Conservation (phyloP, 2,329 filamentous ascomycete species). For the Ilyonectria sp. region DNA sequence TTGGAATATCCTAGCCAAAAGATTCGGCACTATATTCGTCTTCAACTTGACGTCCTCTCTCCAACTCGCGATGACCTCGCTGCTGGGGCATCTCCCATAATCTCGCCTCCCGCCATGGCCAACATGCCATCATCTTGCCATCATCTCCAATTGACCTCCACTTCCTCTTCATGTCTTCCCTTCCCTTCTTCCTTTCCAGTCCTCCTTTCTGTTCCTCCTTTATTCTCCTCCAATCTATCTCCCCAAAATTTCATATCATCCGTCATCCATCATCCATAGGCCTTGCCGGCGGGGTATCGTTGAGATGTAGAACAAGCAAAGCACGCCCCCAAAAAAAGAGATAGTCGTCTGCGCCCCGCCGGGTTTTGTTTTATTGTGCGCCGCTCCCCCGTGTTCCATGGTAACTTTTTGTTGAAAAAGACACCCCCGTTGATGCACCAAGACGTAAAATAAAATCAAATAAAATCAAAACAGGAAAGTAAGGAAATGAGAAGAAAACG, state of each 20-base stretch:
- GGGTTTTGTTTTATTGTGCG: conserved; percentile 43
- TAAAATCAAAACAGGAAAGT: conserved; percentile 32
- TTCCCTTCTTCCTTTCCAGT: conserved; percentile 11
- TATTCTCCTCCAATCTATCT: conserved; percentile 22
- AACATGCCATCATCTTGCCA: conserved; percentile 9
- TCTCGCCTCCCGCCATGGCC: conserved; percentile 6
- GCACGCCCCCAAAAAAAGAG: conserved; percentile 49
- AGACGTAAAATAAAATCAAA: conserved; percentile 29
- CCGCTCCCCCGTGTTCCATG: conserved; percentile 50
- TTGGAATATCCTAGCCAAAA: conserved; percentile 27
- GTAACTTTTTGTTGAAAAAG: conserved; percentile 62
- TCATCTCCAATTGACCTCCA: conserved; percentile 8
- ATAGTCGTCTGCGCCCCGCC: conserved; percentile 50
- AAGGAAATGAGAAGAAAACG: conserved; percentile 27
- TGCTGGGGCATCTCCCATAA: conserved; percentile 1
- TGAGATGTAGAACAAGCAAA: conserved; percentile 58
- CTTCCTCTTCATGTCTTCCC: conserved; percentile 16
- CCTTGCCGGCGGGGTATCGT: conserved; percentile 57
- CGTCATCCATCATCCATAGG: conserved; percentile 50
- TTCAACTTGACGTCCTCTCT: conserved; percentile 11
- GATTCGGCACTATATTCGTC: conserved; percentile 7
- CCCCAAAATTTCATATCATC: conserved; percentile 34
- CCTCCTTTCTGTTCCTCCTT: conserved; percentile 6
- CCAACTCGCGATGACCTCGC: background rate
- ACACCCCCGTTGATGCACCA: conserved; percentile 50